Evolutionary conservation across 2,329 filamentous ascomycete genomes (phyloP), one percentile per base, ranked within the genome.

Genomic region (Cyclaneusma minus): DNA sequence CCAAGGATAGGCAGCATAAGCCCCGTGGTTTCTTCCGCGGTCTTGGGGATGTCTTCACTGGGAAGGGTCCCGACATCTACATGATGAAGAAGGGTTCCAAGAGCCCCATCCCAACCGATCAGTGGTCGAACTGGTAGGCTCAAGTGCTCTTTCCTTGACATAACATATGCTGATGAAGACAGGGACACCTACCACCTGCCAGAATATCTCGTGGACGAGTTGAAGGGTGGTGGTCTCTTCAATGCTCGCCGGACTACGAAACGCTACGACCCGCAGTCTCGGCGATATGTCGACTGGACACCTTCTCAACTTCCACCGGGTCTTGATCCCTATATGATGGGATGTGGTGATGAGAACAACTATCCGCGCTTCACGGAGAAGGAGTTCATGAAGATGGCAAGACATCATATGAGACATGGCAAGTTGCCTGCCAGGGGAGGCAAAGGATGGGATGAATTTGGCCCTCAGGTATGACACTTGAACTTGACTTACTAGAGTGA

Each of bases 1-100:
- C 26, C n/a, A 18, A 21, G 13, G 26, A 28, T 12, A 19, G 24
- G 16, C 19, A 19, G 9, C 19, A 26, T 39, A 36, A 25, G 42
- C 42, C 7, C 25, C 36, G 43, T 14, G 42, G 43, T 3, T 43
- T 43, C 18, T 38, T 37, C 16, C 33, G 40, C 9, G 27, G 43
- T 12, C 23, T 56, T 12, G 39, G 41, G 12, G 50, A 58, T 24
- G 39, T 56, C 27, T 21, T 55, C 10, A 47, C 34, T 6, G 47
- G 47, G 18, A 50, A 45, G 29, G 55, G 54, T 2, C 53, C 55
- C 8, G 55, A 58, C 36, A 50, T 58, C 4, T 56, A 50, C 18
- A 39, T 57, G 6, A 38, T 40, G 12, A 30, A 21, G 21, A 31
- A 35, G 24, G 28, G 35, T 13, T 34, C 29, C 5, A 31, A 21